A percentile compares a stretch with the other conserved stretches of the same genome.
Conservation (phyloP, 768 basidiomycete species). For the Russula vinacea region DNA sequence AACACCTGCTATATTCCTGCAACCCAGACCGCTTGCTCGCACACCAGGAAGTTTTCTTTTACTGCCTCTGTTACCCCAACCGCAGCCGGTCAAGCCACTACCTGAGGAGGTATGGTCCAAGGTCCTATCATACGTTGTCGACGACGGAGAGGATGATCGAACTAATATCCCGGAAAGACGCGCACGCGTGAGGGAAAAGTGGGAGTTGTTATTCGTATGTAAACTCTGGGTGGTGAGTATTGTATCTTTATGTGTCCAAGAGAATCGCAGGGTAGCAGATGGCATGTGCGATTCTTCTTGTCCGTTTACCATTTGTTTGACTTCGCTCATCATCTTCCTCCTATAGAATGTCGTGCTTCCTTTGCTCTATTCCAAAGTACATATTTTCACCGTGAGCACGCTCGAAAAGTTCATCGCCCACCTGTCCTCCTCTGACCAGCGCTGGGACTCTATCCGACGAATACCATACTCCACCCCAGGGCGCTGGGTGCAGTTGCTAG, state of each 20-base stretch:
- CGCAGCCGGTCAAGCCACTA: slow-evolving; percentile 50
- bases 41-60: slow-evolving; percentile 58
- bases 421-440: slow-evolving; percentile 61
- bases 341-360: slow-evolving; percentile 63
- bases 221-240: slow-evolving; percentile 28
- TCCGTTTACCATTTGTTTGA: slow-evolving; percentile 5
- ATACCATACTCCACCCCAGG: slow-evolving; percentile 87
- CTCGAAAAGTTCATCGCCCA: slow-evolving; percentile 58
- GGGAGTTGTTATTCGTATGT: slow-evolving; percentile 31
- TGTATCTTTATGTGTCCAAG: background rate
- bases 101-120: slow-evolving; percentile 71
- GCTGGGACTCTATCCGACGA: slow-evolving; percentile 86
- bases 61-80: slow-evolving; percentile 62
- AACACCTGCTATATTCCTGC: slow-evolving; percentile 45
- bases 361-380: slow-evolving; percentile 57
- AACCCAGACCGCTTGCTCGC: slow-evolving; percentile 63
- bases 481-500: slow-evolving; percentile 76
- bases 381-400: slow-evolving; percentile 42
- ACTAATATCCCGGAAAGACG: slow-evolving; percentile 16
- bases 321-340: slow-evolving; percentile 1
- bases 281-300: background rate
- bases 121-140: slow-evolving; percentile 47
- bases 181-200: slow-evolving; percentile 26
- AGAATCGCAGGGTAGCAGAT: background rate
- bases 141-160: slow-evolving; percentile 23